Conservation (phyloP, 129 eudicot genomes). For the Escallonia herrerae region DNA sequence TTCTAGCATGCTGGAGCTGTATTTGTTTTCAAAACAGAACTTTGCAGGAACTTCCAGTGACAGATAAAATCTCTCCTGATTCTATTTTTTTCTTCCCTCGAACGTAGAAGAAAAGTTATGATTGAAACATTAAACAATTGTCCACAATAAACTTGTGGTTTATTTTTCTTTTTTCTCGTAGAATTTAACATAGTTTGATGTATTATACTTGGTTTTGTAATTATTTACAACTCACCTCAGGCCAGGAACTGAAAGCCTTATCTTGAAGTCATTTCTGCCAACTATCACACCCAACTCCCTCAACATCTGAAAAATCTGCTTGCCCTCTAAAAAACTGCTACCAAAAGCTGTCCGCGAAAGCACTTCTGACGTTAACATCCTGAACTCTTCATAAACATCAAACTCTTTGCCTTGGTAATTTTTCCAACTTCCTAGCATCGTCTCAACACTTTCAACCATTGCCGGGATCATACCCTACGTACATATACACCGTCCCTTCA, state of each 20-base stretch:
- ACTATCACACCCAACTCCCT: neutral
- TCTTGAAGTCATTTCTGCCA: neutral
- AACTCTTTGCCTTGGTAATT: slow-evolving; percentile 17
- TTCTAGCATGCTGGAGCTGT: too few species aligned
- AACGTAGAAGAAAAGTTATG: too few species aligned
- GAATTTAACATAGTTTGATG: too few species aligned
- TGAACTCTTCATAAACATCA: slow-evolving; percentile 20
- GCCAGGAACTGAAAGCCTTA: neutral
- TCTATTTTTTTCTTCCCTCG: too few species aligned
- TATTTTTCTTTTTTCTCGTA: too few species aligned
- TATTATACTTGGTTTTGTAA: too few species aligned
- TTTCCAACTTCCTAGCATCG: slow-evolving; percentile 35
- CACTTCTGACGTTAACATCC: slow-evolving; percentile 23
- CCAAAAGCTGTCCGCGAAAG: slow-evolving; percentile 43
- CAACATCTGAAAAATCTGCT: slow-evolving; percentile 18
- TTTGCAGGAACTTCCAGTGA: too few species aligned
- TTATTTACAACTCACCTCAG: neutral
- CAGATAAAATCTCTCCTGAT: too few species aligned
- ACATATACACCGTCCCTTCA: too few species aligned
- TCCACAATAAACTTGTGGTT: too few species aligned
- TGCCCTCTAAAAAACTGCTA: slow-evolving; percentile 28
- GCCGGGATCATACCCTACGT: slow-evolving; percentile 28
- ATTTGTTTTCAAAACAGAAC: too few species aligned
- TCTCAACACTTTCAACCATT: slow-evolving; percentile 28
- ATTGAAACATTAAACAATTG: too few species aligned